phyloP scores from a whole-genome alignment of 768 basidiomycete genomes.

The Tremella yokohamensis region DNA sequence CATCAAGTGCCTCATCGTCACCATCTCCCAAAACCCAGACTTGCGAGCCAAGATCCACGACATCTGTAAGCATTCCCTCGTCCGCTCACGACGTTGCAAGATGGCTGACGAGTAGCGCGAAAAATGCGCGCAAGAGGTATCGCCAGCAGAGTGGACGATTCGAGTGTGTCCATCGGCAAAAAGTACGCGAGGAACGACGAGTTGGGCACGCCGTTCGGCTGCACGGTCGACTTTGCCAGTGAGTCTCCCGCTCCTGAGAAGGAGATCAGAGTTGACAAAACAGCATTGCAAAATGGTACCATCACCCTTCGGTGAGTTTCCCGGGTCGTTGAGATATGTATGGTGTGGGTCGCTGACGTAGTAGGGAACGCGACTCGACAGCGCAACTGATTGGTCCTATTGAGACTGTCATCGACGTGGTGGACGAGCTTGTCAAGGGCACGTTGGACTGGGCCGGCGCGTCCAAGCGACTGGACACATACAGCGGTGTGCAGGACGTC shows the following conservation, averaged over 20 bases:
- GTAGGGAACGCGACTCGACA: constrained; percentile 80
- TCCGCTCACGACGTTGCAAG: constrained; percentile 15
- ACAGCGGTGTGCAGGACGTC: constrained; percentile 85
- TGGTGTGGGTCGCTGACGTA: constrained; percentile 3
- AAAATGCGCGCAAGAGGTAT: constrained; percentile 85
- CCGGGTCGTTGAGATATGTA: not conserved
- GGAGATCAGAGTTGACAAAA: not conserved
- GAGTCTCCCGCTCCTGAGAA: constrained; percentile 39
- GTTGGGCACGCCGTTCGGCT: constrained; percentile 92
- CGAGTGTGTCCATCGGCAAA: constrained; percentile 88
- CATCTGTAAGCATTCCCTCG: constrained; percentile 65
- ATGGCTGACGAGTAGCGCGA: constrained; percentile 58
- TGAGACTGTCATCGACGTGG: constrained; percentile 79
- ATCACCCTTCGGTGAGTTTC: constrained; percentile 59
- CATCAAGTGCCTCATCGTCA: constrained; percentile 94
- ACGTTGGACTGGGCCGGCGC: constrained; percentile 74
- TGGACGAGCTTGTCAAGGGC: constrained; percentile 74
- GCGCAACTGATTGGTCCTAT: constrained; percentile 84
- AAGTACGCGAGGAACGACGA: constrained; percentile 98
- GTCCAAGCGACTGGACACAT: constrained; percentile 65
- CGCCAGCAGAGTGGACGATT: constrained; percentile 92
- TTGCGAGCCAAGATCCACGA: constrained; percentile 79
- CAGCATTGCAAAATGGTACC: constrained; percentile 85
- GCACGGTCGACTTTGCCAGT: constrained; percentile 95
- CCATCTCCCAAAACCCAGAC: constrained; percentile 77